Base-by-base conservation (phyloP, 495 filamentous ascomycete species). In the Aspergillus bridgeri region DNA sequence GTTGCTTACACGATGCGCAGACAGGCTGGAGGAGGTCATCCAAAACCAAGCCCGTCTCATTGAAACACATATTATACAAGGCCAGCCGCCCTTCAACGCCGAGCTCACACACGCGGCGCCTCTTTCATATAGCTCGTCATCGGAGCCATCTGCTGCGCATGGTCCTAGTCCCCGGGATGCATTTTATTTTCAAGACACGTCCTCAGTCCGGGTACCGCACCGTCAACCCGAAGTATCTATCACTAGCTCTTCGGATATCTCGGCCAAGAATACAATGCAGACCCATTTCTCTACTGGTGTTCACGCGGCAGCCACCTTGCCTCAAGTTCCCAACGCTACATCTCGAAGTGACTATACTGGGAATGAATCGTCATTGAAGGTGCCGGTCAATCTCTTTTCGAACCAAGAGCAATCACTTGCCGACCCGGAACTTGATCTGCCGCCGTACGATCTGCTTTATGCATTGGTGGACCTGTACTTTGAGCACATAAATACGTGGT, bases 401-500 rank as follows among this genome's bases (percentile, higher is more conserved):
- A 78, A 75, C 42, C 74, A 78, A 25, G 73, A 75, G 54, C 71
- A 74, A 51, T 75, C 73, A 5, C 59, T 77, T 11, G 60, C 80
- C 68, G 65, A 75, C 73, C 80, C 85, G 5, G 89, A 92, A 60
- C 79, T 89, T 49, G 89, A 91, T 57, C 81, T 95, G 18, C 91
- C 91, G 1, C 90, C 91, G 6, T 92, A 95, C 58, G 89, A 93
- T 69, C 69, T 96, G 19, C 71, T 95, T 6, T 94, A 90, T 60
- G 84, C 87, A 2, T 73, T 96, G 22, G 87, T 89, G 6, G 89
- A 95, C 65, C 76, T 95, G 3, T 96, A 92, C 69, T 96, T 96
- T 69, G 89, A 93, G 61, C 89, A 94, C 60, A 84, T 96, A 67
- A 92, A 95, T 66, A 88, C 89, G 0, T 95, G 90, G 87, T 95